Conservation (phyloP, 768 basidiomycete genomes). For the Guyanaporus albipodus region DNA sequence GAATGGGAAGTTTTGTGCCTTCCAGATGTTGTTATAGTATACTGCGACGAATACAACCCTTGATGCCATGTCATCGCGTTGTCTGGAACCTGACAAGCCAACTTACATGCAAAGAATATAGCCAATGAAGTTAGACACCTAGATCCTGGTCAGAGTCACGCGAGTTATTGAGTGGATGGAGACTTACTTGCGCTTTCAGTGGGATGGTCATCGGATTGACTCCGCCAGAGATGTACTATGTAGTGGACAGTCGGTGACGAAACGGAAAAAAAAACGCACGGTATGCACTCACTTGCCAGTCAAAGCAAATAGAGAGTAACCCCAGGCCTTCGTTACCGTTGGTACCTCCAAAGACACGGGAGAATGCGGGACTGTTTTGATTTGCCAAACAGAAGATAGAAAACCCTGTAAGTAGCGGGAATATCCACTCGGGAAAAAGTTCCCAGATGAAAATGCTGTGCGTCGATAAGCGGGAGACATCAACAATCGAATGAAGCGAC, state of each 20-base stretch:
- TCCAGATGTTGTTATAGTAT: conserved; percentile 52
- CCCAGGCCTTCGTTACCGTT: conserved; percentile 68
- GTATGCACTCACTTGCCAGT: conserved; percentile 41
- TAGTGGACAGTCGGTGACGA: neutral
- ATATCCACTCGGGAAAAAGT: conserved; percentile 33
- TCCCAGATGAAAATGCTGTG: conserved; percentile 34
- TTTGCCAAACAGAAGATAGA: conserved; percentile 60
- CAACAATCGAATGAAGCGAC: neutral
- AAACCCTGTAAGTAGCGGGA: conserved; percentile 61
- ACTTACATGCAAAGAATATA: conserved; percentile 52
- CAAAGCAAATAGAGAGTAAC: conserved; percentile 55
- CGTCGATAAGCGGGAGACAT: neutral
- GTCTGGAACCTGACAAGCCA: neutral
- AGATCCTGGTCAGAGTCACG: neutral
- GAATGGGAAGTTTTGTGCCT: conserved; percentile 59
- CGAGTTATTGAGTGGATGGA: neutral
- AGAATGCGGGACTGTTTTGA: conserved; percentile 24
- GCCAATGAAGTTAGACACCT: conserved; percentile 47
- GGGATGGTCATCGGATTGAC: conserved; percentile 53
- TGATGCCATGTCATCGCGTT: conserved; percentile 7
- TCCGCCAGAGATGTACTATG: conserved; percentile 26
- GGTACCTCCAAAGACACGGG: conserved; percentile 59
- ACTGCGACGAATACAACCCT: conserved; percentile 36
- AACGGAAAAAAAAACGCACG: neutral
- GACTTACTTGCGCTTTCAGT: conserved; percentile 43